Evolutionary conservation across 192 early-diverging fungal genomes (phyloP).

Genomic region (Obelidium mucronatum): DNA sequence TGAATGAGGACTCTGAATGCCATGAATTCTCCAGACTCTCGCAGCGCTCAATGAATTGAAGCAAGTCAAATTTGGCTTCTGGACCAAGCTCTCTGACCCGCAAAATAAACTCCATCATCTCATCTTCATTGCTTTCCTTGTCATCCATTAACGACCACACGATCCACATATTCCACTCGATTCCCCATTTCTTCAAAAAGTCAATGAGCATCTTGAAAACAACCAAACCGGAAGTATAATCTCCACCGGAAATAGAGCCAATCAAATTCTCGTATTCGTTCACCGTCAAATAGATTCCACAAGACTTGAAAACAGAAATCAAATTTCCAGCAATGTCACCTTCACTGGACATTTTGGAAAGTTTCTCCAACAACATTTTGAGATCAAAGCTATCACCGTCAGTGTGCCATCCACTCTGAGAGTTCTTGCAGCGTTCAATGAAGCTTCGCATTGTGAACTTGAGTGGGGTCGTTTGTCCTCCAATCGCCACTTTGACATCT

Average conservation of each 20-base stretch:
- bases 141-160: conserved; percentile 38
- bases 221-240: conserved; percentile 28
- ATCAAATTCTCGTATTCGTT: conserved; percentile 28
- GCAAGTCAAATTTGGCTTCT: conserved; percentile 13
- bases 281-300: conserved; percentile 28
- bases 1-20: conserved; percentile 7
- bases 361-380: conserved; percentile 27
- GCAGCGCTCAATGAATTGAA: conserved; percentile 18
- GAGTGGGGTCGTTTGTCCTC: conserved; percentile 5
- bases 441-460: conserved; percentile 34
- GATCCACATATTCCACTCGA: conserved; percentile 43
- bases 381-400: conserved; percentile 30
- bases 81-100: conserved; percentile 13
- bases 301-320: conserved; percentile 28
- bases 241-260: conserved; percentile 32
- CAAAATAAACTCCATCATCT: conserved; percentile 14
- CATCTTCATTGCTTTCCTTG: conserved; percentile 35
- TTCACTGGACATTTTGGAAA: background rate
- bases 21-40: conserved; percentile 31
- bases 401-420: conserved; percentile 25
- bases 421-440: conserved; percentile 37
- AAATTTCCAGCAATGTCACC: conserved; percentile 11
- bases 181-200: conserved; percentile 39
- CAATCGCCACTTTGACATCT: background rate
- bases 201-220: conserved; percentile 31